A percentile compares a stretch with the other conserved stretches of the same genome.
phyloP scores from a whole-genome alignment of 306 rosid species.

The Quercus variabilis region DNA sequence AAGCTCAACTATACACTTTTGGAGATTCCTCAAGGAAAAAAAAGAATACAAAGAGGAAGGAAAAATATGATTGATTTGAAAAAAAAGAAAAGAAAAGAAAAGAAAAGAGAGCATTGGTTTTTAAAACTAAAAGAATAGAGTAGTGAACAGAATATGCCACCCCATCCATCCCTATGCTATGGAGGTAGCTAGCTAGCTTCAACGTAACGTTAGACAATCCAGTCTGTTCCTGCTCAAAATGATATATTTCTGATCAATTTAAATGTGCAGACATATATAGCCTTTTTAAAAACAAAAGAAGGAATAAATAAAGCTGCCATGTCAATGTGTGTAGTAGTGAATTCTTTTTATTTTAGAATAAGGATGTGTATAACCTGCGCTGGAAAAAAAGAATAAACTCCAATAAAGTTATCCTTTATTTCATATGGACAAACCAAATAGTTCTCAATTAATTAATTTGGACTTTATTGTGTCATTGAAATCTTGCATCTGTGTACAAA shows the following conservation, averaged over 20 bases:
- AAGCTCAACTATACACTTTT: neutral
- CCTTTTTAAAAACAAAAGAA: neutral
- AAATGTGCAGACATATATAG: neutral
- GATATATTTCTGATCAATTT: neutral
- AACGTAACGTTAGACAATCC: neutral
- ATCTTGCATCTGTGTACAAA: too few species aligned
- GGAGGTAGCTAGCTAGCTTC: too few species aligned
- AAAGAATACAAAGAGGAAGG: neutral
- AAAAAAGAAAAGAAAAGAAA: too few species aligned
- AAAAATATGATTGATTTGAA: neutral
- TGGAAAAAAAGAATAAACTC: too few species aligned
- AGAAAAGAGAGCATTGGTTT: neutral
- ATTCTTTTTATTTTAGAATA: too few species aligned
- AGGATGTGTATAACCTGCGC: too few species aligned
- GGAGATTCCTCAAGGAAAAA: conserved; percentile 19
- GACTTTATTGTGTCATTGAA: too few species aligned
- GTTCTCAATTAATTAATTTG: too few species aligned
- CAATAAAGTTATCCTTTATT: too few species aligned
- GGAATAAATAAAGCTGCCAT: neutral
- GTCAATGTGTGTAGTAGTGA: neutral
- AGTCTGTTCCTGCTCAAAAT: neutral
- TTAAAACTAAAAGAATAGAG: neutral
- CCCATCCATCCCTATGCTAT: neutral
- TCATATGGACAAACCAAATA: too few species aligned
- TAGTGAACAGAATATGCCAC: neutral